Percentiles rank a stretch among this genome's conserved stretches.
Evolutionary conservation across 225 moss, liverwort and hornwort species (phyloP).

Genomic region (Pseudoscleropodium purum): DNA sequence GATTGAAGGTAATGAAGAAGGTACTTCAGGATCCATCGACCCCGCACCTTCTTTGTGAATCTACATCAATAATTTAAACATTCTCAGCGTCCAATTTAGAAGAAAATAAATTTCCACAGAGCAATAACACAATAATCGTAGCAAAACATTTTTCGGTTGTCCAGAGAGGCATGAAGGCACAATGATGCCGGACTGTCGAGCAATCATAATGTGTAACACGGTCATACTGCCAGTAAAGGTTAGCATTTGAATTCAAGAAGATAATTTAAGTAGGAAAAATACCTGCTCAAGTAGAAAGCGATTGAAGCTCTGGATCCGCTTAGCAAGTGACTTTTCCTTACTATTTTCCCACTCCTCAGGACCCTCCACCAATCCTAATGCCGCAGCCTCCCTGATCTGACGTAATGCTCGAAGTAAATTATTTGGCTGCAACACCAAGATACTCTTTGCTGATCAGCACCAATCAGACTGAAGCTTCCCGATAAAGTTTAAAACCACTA

Average conservation of each 20-base stretch:
- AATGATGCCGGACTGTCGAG: background rate
- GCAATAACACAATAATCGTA: background rate
- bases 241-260: background rate
- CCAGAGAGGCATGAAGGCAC: background rate
- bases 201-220: background rate
- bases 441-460: constrained; percentile 6
- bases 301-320: constrained; percentile 58
- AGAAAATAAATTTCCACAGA: background rate
- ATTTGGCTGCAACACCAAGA: constrained; percentile 41
- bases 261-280: background rate
- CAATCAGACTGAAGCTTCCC: background rate
- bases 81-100: background rate
- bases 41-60: constrained; percentile 53
- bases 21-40: constrained; percentile 16
- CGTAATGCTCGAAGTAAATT: constrained; percentile 58
- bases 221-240: background rate
- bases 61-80: constrained; percentile 15
- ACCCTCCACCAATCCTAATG: constrained; percentile 56
- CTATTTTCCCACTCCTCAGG: constrained; percentile 55
- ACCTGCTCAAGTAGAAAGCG: constrained; percentile 61
- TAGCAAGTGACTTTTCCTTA: constrained; percentile 59
- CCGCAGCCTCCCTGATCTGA: constrained; percentile 57
- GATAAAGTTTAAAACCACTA: background rate
- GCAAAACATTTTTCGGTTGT: background rate
- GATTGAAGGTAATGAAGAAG: constrained; percentile 35